phyloP scores from a whole-genome alignment of 1,284 basidiomycete species.

The Pseudozyma sp. region DNA sequence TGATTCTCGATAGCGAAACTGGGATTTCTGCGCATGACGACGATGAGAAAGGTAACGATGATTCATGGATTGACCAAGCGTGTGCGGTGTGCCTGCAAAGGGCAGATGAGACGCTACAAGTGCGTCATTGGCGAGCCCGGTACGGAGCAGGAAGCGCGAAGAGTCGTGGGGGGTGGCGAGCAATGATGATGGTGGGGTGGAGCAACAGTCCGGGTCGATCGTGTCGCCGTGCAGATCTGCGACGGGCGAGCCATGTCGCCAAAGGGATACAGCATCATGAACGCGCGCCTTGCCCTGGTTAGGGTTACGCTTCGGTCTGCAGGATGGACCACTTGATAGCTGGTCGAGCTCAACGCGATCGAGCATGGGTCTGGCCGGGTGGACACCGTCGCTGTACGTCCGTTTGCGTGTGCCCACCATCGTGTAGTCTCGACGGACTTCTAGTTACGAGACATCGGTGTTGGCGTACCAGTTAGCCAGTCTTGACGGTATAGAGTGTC shows the following conservation, averaged over 20 bases:
- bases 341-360: background rate
- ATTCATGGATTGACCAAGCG: constrained; percentile 7
- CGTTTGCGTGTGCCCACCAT: constrained; percentile 18
- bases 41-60: constrained; percentile 4
- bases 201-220: background rate
- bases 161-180: background rate
- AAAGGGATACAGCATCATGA: no score
- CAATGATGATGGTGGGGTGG: background rate
- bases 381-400: background rate
- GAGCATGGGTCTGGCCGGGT: background rate
- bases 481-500: no score
- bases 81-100: constrained; percentile 1
- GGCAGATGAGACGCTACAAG: constrained; percentile 6
- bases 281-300: background rate
- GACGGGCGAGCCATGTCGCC: no score
- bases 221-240: no score
- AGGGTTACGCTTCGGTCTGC: background rate
- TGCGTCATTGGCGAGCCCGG: background rate
- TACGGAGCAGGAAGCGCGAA: constrained; percentile 4
- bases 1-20: constrained; percentile 1
- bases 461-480: no score
- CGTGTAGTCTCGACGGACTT: background rate
- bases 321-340: background rate
- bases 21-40: background rate
- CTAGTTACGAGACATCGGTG: no score